A percentile compares a stretch with the other conserved stretches of the same genome.
These are phyloP conservation scores for Chlamydomonas sp. DNA, from an alignment of 139 green algal species.

Conservation along the genomic window DNA sequence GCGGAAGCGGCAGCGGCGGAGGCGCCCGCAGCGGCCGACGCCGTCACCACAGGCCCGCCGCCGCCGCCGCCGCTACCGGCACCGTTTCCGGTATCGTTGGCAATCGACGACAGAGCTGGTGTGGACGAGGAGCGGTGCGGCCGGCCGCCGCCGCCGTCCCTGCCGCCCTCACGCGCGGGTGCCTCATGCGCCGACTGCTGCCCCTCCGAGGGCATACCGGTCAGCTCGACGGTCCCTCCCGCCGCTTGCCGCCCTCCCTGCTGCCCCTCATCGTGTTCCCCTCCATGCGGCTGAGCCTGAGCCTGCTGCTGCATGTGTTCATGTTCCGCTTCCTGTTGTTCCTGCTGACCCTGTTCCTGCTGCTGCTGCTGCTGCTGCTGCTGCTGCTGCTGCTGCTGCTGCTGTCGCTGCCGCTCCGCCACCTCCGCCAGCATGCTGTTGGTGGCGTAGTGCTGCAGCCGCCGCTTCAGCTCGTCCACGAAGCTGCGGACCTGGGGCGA, in stretches of 20 bases:
- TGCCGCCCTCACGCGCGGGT: background rate
- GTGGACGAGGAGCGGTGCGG: background rate
- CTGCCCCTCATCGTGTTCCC: too few relatives aligned
- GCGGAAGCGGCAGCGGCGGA: too few relatives aligned
- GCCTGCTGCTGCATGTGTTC: background rate
- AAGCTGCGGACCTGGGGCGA: slow-evolving; percentile 11
- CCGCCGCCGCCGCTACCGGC: too few relatives aligned
- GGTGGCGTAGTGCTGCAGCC: slow-evolving; percentile 8
- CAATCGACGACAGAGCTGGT: background rate
- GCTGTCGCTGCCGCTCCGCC: background rate
- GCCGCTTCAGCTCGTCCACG: slow-evolving; percentile 24
- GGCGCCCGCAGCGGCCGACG: too few relatives aligned
- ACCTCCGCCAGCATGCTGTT: background rate
- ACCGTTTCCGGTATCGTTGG: background rate
- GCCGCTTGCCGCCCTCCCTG: too few relatives aligned
- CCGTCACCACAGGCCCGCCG: too few relatives aligned
- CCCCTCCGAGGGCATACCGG: too few relatives aligned
- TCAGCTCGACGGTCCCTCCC: too few relatives aligned
- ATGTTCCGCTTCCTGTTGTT: background rate
- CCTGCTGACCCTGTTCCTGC: background rate
- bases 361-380: slow-evolving; percentile 3
- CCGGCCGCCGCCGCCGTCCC: background rate
- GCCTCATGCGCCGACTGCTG: background rate
- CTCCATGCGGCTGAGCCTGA: too few relatives aligned
- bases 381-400: background rate